These are phyloP conservation scores for Pythium plurisporium DNA, from an alignment of 352 stramenopile species.

Conservation along the genomic window DNA sequence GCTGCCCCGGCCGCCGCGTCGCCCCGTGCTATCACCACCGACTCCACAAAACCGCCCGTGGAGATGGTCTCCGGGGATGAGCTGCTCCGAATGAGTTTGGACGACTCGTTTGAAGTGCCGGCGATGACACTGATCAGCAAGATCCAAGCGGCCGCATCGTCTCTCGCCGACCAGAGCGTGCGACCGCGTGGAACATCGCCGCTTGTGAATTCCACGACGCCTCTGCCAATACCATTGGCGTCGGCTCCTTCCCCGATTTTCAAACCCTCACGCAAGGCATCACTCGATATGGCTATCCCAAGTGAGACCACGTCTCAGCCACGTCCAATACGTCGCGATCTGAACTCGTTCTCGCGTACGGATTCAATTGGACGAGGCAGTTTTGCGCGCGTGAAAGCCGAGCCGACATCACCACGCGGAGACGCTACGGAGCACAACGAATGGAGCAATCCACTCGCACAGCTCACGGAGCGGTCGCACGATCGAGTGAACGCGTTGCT, in stretches of 20 bases:
- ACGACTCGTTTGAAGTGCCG: constrained; percentile 26
- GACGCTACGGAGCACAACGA: background rate
- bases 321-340: constrained; percentile 1
- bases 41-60: background rate
- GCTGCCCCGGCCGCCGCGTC: too few relatives aligned
- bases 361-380: background rate
- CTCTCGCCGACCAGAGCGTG: constrained; percentile 10
- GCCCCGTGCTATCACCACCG: background rate
- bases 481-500: constrained; percentile 33
- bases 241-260: constrained; percentile 8
- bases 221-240: background rate
- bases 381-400: background rate
- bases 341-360: constrained; percentile 11
- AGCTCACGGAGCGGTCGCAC: constrained; percentile 30
- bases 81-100: constrained; percentile 29
- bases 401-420: background rate
- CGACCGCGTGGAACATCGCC: background rate
- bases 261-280: background rate
- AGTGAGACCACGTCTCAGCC: too few relatives aligned
- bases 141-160: constrained; percentile 14
- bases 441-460: constrained; percentile 36
- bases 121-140: constrained; percentile 10
- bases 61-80: constrained; percentile 19
- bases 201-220: background rate
- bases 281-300: too few relatives aligned